Conservation (phyloP, 805 yeast genomes). For the Ogataea minuta region DNA sequence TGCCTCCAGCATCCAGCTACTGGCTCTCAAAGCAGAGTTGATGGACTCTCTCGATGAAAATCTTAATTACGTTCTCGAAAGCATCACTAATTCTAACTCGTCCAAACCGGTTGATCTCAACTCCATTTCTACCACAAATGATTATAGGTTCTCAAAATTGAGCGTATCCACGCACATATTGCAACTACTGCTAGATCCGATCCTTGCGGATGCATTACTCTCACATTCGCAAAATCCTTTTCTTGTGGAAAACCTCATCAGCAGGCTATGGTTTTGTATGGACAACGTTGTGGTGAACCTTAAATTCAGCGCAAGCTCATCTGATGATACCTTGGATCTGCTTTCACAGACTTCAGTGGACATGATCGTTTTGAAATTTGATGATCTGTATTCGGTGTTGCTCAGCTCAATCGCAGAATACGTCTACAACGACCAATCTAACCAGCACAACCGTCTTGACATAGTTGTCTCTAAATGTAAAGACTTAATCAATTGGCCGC, state of each 20-base stretch:
- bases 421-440: constrained; percentile 19
- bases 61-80: constrained; percentile 23
- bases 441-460: constrained; percentile 20
- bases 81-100: constrained; percentile 26
- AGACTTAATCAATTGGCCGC: constrained; percentile 31
- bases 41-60: constrained; percentile 24
- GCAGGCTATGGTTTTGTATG: constrained; percentile 34
- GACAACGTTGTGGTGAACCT: constrained; percentile 31
- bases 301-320: constrained; percentile 15
- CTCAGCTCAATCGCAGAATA: constrained; percentile 22
- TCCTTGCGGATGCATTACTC: constrained; percentile 19
- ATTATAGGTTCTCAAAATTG: constrained; percentile 25
- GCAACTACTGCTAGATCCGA: constrained; percentile 27
- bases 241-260: constrained; percentile 26
- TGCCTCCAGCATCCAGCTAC: constrained; percentile 23
- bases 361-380: constrained; percentile 22
- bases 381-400: constrained; percentile 29
- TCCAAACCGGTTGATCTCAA: constrained; percentile 18
- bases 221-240: constrained; percentile 22
- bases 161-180: constrained; percentile 28
- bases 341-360: constrained; percentile 22
- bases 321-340: constrained; percentile 9
- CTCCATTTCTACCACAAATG: constrained; percentile 19
- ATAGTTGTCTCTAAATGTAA: constrained; percentile 22
- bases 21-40: constrained; percentile 21